These are phyloP conservation scores for Entelexis sorbosivorans DNA, from an alignment of 1,139 yeast species.

Conservation along the genomic window DNA sequence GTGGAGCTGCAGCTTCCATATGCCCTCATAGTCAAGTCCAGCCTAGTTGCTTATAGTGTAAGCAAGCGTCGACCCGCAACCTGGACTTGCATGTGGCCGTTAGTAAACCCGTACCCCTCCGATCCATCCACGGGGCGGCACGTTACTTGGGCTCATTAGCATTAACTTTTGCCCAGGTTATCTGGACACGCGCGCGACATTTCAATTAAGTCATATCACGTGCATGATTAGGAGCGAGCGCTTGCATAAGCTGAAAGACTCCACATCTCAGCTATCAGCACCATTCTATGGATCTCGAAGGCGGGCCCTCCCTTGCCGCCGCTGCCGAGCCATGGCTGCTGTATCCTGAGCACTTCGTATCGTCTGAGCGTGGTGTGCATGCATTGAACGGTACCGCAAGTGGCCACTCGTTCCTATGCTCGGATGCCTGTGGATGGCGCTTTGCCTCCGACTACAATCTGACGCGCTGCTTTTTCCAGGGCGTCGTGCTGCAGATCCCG, in stretches of 20 bases:
- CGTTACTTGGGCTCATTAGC: too few species aligned
- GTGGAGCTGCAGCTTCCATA: too few species aligned
- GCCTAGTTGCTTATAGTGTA: too few species aligned
- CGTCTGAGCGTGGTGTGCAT: background rate
- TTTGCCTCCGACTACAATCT: constrained; percentile 4
- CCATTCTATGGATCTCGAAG: background rate
- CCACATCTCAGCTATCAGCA: background rate
- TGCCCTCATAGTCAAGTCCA: too few species aligned
- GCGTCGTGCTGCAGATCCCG: constrained; percentile 44
- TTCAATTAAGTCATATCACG: background rate
- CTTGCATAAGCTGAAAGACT: background rate
- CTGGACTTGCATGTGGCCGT: too few species aligned
- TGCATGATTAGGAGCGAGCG: background rate
- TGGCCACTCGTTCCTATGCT: constrained; percentile 8
- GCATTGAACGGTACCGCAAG: background rate
- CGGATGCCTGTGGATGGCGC: constrained; percentile 15
- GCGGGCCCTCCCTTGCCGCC: background rate
- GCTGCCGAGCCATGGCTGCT: constrained; percentile 6
- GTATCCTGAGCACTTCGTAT: background rate
- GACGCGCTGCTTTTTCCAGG: constrained; percentile 62
- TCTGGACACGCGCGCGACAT: background rate
- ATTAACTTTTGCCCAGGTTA: too few species aligned
- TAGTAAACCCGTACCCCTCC: too few species aligned
- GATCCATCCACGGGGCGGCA: too few species aligned
- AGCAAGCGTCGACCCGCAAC: too few species aligned